Conservation (phyloP, 176 grass and related monocot species). For the Triticum timopheevii region DNA sequence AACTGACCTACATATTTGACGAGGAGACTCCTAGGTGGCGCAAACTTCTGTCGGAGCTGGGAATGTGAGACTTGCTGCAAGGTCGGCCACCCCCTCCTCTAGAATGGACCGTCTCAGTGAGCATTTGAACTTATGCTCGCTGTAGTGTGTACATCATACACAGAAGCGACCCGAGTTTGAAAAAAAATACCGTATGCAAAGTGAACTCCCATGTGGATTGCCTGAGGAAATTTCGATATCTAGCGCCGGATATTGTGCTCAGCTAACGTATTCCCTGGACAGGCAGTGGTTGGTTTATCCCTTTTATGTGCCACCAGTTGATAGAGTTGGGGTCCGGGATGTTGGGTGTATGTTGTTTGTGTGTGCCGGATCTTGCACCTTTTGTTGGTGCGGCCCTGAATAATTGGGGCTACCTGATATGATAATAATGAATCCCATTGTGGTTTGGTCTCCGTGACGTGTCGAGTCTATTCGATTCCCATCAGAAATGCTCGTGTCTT, state of each 20-base stretch:
- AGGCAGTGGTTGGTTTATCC: not conserved
- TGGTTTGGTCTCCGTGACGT: not conserved
- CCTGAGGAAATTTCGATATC: not conserved
- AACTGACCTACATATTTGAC: constrained; percentile 91
- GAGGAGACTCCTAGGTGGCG: constrained; percentile 96
- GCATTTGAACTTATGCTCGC: not conserved
- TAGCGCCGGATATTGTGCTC: not conserved
- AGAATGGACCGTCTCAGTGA: not conserved
- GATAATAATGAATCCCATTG: not conserved
- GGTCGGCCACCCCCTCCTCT: not conserved
- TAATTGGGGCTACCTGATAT: not conserved
- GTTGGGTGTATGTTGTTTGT: not conserved
- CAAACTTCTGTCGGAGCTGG: constrained; percentile 70
- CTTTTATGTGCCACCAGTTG: not conserved
- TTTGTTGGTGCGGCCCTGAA: constrained; percentile 6
- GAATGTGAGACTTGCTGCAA: constrained; percentile 42
- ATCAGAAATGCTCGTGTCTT: not conserved
- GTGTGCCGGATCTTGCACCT: not conserved
- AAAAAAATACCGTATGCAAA: not conserved
- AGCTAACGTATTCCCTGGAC: constrained; percentile 6
- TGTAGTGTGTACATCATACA: constrained; percentile 14
- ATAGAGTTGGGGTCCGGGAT: not conserved
- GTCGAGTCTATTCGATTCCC: not conserved
- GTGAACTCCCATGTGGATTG: not conserved
- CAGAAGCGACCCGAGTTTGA: not conserved